Conservation (phyloP, 805 yeast species). For the Saccharomycopsis babjevae region DNA sequence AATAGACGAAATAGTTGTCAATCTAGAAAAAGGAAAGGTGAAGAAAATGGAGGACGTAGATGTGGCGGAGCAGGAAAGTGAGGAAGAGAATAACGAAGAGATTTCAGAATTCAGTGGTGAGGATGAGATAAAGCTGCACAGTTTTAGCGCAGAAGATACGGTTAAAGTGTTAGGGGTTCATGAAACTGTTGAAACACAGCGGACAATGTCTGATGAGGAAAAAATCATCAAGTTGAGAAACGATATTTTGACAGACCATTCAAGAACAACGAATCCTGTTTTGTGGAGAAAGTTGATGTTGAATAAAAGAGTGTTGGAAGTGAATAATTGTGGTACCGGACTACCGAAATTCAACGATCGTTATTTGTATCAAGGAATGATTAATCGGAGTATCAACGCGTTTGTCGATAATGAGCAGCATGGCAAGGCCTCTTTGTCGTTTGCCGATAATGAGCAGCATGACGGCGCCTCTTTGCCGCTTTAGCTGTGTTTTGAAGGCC, state of each 20-base stretch:
- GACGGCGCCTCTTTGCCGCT: too few species aligned
- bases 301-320: neutral
- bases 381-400: neutral
- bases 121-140: neutral
- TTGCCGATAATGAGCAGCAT: too few species aligned
- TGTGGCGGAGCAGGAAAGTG: too few species aligned
- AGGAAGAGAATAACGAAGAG: too few species aligned
- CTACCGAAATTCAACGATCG: neutral
- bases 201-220: neutral
- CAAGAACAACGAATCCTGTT: neutral
- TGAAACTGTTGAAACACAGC: neutral
- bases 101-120: too few species aligned
- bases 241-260: neutral
- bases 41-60: too few species aligned
- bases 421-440: too few species aligned
- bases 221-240: neutral
- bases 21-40: too few species aligned
- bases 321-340: neutral
- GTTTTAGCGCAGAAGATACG: neutral
- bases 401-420: neutral
- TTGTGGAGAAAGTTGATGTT: neutral
- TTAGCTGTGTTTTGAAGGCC: too few species aligned
- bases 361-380: neutral
- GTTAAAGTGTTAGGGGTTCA: too few species aligned
- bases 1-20: too few species aligned